Evolutionary conservation across 108 stramenopile genomes (phyloP).

Genomic region (Epipyxis sp.): DNA sequence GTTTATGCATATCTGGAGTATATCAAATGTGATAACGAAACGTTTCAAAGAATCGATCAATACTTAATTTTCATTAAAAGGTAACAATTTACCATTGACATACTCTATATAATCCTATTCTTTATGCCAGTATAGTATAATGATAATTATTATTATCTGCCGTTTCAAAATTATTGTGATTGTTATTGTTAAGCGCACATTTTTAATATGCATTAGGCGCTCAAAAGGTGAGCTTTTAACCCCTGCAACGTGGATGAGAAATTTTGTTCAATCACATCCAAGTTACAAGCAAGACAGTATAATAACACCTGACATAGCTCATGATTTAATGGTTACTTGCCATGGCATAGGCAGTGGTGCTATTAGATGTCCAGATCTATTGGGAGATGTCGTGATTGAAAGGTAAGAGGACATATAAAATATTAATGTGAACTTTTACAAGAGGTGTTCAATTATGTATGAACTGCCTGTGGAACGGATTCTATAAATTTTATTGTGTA

Average conservation of each 20-base stretch:
- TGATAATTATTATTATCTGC: not conserved
- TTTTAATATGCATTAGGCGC: slow-evolving; percentile 28
- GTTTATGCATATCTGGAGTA: slow-evolving; percentile 92
- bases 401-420: slow-evolving; percentile 34
- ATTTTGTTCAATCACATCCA: slow-evolving; percentile 80
- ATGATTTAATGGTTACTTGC: slow-evolving; percentile 51
- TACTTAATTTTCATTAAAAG: slow-evolving; percentile 80
- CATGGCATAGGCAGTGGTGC: slow-evolving; percentile 39
- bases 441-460: not conserved
- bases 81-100: too few species aligned
- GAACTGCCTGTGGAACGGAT: not conserved
- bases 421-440: slow-evolving; percentile 4
- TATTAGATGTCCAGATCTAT: slow-evolving; percentile 28
- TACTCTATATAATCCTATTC: too few species aligned
- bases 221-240: slow-evolving; percentile 86
- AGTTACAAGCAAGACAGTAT: slow-evolving; percentile 88
- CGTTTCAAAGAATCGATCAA: slow-evolving; percentile 62
- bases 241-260: slow-evolving; percentile 89
- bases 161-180: slow-evolving; percentile 24
- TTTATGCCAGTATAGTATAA: not conserved
- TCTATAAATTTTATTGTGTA: too few species aligned
- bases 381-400: slow-evolving; percentile 2
- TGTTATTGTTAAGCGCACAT: too few species aligned
- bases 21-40: slow-evolving; percentile 77
- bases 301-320: slow-evolving; percentile 80